These are phyloP conservation scores for Hyphopichia burtonii DNA, from an alignment of 1,139 yeast genomes.

Conservation along the genomic window DNA sequence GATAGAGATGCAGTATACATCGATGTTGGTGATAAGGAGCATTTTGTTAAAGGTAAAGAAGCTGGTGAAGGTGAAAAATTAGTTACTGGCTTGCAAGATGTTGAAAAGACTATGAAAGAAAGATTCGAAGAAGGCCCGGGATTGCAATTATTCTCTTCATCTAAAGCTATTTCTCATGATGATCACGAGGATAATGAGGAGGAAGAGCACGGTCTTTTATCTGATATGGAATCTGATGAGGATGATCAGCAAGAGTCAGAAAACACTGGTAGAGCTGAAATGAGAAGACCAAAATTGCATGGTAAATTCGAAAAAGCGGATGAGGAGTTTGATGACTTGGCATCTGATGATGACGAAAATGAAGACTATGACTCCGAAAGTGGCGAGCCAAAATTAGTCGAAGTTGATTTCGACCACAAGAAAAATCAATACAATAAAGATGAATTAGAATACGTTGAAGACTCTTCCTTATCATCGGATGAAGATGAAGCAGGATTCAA, in stretches of 20 bases:
- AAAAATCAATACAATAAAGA: slow-evolving; percentile 37
- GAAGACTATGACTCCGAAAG: slow-evolving; percentile 33
- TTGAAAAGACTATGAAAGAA: slow-evolving; percentile 61
- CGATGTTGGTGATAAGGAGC: slow-evolving; percentile 69
- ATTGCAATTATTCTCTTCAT: slow-evolving; percentile 65
- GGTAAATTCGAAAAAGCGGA: slow-evolving; percentile 54
- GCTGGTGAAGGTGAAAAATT: slow-evolving; percentile 80
- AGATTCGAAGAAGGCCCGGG: slow-evolving; percentile 66
- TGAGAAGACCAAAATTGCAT: slow-evolving; percentile 61
- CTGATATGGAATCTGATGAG: slow-evolving; percentile 27
- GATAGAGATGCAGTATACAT: slow-evolving; percentile 97
- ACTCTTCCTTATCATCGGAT: slow-evolving; percentile 42
- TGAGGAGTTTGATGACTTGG: slow-evolving; percentile 44
- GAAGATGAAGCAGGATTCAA: slow-evolving; percentile 35
- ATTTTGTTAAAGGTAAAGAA: slow-evolving; percentile 67
- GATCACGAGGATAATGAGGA: slow-evolving; percentile 35
- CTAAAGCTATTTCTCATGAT: slow-evolving; percentile 47
- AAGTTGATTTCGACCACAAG: slow-evolving; percentile 45
- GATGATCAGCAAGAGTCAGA: slow-evolving; percentile 18
- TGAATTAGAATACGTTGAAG: slow-evolving; percentile 53
- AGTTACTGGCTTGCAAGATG: slow-evolving; percentile 78
- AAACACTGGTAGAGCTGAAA: slow-evolving; percentile 55
- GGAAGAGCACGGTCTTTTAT: slow-evolving; percentile 33
- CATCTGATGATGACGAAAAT: slow-evolving; percentile 34
- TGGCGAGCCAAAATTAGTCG: slow-evolving; percentile 41